Base-by-base conservation (phyloP, 140 eudicot genomes). In the Stevia rebaudiana region DNA sequence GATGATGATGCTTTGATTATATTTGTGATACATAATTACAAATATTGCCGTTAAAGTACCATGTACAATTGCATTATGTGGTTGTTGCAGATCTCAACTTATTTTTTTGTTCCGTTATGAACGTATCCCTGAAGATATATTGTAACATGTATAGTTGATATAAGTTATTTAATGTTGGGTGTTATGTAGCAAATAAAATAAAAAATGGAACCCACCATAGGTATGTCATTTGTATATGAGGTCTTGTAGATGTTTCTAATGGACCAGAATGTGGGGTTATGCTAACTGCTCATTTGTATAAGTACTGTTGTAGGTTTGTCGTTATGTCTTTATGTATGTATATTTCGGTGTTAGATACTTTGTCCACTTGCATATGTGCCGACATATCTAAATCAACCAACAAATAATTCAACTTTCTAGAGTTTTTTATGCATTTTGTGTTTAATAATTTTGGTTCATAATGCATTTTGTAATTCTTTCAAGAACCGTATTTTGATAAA, bases 131-230 rank as follows among this genome's bases (percentile, higher is more conserved):
- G 2, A 5, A 15, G 9, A 24, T 9, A 15, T 11, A 3, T 11
- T 28, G 56, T 35, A 19, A 64, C 51, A 37, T 36, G 3, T 17
- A 6, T 16, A 11, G 11, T 30, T 52, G 24, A 36, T 53, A 7
- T 5, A 12, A 11, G 17, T 52, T 52, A 0, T 23, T 13, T 54
- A 16, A 30, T 56, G 0, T 18, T 48, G 54, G 28, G 54, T 48
- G 54, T 46, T 46, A 40, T 8, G 8, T 51, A 51, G 21, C 10
- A 68, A 16, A 37, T 56, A 33, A 56, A 31, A 30, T 30, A 22
- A 66, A 42, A 50, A 9, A 33, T 36, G 50, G 49, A 50, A 21
- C 61, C 71, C 71, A 66, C 62, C 50, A 66, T 65, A 19, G 37
- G 53, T 53, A 44, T 25, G 61, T 24, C 12, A 25, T 19, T 17